phyloP scores from a whole-genome alignment of 2,329 filamentous ascomycete species.

The Trichoderma arundinaceum region DNA sequence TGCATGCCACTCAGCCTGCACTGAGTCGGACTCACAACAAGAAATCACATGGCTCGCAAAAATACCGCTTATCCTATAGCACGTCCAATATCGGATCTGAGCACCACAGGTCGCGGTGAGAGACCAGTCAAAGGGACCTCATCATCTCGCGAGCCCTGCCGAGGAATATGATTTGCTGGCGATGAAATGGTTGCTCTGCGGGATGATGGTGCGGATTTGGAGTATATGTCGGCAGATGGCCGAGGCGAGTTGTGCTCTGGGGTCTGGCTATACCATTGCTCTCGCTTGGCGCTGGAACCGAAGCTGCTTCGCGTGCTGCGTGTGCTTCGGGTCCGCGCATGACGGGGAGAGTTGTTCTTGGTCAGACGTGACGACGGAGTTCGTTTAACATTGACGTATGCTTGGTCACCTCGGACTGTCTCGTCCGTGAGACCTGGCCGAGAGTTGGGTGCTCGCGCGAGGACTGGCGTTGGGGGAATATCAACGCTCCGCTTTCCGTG shows the following conservation, averaged over 20 bases:
- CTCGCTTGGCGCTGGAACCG: slow-evolving; percentile 50
- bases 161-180: slow-evolving; percentile 47
- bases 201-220: slow-evolving; percentile 36
- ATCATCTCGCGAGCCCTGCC: slow-evolving; percentile 54
- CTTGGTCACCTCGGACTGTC: slow-evolving; percentile 63
- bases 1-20: not conserved
- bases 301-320: slow-evolving; percentile 53
- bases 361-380: slow-evolving; percentile 57
- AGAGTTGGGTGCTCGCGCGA: slow-evolving; percentile 67
- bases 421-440: slow-evolving; percentile 67
- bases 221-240: slow-evolving; percentile 43
- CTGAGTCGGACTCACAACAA: not conserved
- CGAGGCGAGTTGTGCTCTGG: slow-evolving; percentile 44
- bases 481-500: slow-evolving; percentile 52
- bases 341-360: slow-evolving; percentile 50
- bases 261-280: slow-evolving; percentile 48
- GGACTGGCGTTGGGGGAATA: slow-evolving; percentile 55
- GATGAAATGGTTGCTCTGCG: slow-evolving; percentile 44
- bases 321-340: slow-evolving; percentile 46
- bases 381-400: slow-evolving; percentile 61
- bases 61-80: slow-evolving; percentile 56
- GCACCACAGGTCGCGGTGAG: slow-evolving; percentile 56
- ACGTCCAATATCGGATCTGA: slow-evolving; percentile 57
- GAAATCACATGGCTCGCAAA: not conserved
- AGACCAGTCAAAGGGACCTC: slow-evolving; percentile 53